Evolutionary conservation across 208 protist species (phyloP).

Genomic region (Trypanosomatidae sp.): DNA sequence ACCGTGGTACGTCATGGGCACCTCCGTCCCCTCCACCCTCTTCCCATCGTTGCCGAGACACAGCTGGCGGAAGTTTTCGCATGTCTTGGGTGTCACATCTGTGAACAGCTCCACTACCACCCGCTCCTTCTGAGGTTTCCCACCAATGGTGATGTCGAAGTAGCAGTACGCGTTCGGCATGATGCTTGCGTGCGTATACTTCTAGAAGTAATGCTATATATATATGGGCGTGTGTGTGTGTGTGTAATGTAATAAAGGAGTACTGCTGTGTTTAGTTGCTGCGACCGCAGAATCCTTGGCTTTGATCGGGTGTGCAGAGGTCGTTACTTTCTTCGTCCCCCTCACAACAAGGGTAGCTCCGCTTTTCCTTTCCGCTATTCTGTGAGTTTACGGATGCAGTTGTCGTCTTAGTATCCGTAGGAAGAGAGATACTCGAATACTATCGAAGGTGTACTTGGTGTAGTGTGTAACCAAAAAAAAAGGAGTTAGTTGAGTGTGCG

Average conservation of each 20-base stretch:
- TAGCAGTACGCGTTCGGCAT: conserved; percentile 70
- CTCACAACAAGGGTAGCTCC: neutral
- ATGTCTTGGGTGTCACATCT: conserved; percentile 93
- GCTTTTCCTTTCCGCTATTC: neutral
- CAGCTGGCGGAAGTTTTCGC: conserved; percentile 94
- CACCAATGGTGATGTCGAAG: conserved; percentile 87
- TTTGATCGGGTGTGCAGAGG: neutral
- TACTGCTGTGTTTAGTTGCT: neutral
- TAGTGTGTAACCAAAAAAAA: neutral
- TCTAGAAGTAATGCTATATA: neutral
- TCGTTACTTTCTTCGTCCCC: neutral
- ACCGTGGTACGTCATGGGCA: conserved; percentile 92
- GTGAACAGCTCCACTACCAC: conserved; percentile 94
- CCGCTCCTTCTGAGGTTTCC: conserved; percentile 61
- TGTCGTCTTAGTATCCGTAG: neutral
- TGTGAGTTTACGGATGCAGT: neutral
- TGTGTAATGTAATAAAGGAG: neutral
- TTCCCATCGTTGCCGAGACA: conserved; percentile 91
- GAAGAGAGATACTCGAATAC: neutral
- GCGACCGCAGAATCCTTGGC: neutral
- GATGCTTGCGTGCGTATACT: neutral
- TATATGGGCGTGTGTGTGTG: neutral
- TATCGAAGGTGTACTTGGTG: neutral
- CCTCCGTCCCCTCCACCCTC: conserved; percentile 54
- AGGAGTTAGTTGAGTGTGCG: neutral